Evolutionary conservation across 176 grass and related monocot species (phyloP).

Genomic region (Urochloa ruziziensis): DNA sequence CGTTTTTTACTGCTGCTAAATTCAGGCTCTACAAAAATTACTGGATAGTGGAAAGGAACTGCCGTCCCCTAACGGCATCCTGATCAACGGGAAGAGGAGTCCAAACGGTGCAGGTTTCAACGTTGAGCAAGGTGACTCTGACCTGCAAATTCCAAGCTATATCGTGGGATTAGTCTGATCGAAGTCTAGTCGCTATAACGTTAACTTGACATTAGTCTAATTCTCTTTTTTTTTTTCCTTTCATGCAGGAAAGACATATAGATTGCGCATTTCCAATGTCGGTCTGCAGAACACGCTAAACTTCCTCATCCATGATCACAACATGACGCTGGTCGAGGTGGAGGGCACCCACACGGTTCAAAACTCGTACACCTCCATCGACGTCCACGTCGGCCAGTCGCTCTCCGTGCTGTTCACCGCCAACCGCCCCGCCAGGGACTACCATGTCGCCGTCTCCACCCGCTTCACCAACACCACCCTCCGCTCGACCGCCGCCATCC

Average conservation of each 20-base stretch:
- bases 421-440: slow-evolving; percentile 40
- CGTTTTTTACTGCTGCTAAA: background rate
- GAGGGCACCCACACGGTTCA: slow-evolving; percentile 88
- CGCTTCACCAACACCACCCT: slow-evolving; percentile 50
- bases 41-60: slow-evolving; percentile 62
- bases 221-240: background rate
- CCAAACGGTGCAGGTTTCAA: slow-evolving; percentile 25
- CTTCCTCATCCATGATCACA: slow-evolving; percentile 57
- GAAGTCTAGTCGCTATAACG: background rate
- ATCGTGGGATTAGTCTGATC: background rate
- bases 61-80: slow-evolving; percentile 54
- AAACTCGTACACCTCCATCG: slow-evolving; percentile 64
- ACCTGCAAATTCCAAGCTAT: background rate
- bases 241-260: slow-evolving; percentile 62
- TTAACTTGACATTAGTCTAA: too few species aligned
- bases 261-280: slow-evolving; percentile 79
- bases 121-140: slow-evolving; percentile 54
- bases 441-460: slow-evolving; percentile 65
- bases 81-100: slow-evolving; percentile 77
- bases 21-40: slow-evolving; percentile 51
- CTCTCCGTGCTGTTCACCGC: slow-evolving; percentile 67
- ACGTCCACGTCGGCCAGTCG: slow-evolving; percentile 83
- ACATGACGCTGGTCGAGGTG: slow-evolving; percentile 78
- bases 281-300: slow-evolving; percentile 69
- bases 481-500: slow-evolving; percentile 46